phyloP scores from a whole-genome alignment of 768 basidiomycete species.

The Suillus sp. region DNA sequence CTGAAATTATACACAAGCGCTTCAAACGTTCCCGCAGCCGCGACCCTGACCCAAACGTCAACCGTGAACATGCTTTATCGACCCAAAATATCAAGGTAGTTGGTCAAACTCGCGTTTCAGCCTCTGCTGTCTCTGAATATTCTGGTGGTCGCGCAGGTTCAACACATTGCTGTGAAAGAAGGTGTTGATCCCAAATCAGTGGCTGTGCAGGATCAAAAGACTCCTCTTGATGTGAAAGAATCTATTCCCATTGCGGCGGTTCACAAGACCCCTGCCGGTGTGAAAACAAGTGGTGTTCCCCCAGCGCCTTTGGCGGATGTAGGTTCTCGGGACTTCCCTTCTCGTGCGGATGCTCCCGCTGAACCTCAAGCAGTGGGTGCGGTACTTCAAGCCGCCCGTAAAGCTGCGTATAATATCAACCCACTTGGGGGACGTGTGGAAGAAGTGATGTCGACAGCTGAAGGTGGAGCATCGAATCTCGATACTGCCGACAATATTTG shows the following conservation, averaged over 20 bases:
- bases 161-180: neutral
- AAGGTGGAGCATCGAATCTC: neutral
- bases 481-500: neutral
- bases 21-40: neutral
- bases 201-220: neutral
- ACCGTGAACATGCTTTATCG: neutral
- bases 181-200: neutral
- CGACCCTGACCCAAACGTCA: neutral
- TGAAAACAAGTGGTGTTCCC: neutral
- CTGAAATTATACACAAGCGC: neutral
- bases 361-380: neutral
- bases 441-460: neutral
- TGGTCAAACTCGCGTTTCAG: neutral
- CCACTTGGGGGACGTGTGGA: neutral
- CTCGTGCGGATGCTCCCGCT: neutral
- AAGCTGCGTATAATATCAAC: neutral
- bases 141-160: neutral
- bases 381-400: neutral
- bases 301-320: neutral
- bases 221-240: neutral
- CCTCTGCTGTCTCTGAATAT: neutral
- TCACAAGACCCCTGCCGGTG: neutral
- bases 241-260: neutral
- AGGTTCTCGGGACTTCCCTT: neutral
- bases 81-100: neutral